phyloP scores from a whole-genome alignment of 2,329 filamentous ascomycete species.

The Alternaria gaisen region DNA sequence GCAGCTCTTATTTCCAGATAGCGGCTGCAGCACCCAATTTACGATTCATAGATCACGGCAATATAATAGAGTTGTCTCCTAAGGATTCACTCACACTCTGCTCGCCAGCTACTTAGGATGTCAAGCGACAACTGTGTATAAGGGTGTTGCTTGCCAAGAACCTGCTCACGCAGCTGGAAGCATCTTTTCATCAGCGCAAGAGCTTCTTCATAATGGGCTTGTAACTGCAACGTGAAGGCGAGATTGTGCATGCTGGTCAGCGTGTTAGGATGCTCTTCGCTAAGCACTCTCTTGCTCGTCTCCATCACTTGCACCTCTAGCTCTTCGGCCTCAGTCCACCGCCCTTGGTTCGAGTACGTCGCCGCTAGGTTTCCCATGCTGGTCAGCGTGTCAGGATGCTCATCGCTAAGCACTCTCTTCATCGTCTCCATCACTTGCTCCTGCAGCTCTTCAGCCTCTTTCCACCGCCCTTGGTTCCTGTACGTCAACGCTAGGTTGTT shows the following conservation, averaged over 20 bases:
- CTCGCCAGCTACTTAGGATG: background rate
- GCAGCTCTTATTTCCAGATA: too few relatives aligned
- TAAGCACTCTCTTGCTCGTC: slow-evolving; percentile 19
- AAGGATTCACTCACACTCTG: background rate
- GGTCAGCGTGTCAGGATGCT: slow-evolving; percentile 22
- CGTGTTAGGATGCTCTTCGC: slow-evolving; percentile 17
- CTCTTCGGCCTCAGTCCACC: slow-evolving; percentile 22
- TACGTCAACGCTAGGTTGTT: background rate
- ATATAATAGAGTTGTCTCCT: too few relatives aligned
- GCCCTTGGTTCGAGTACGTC: background rate
- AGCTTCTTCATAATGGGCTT: slow-evolving; percentile 3
- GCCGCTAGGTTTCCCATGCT: background rate
- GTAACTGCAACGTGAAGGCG: background rate
- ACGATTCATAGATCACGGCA: too few relatives aligned
- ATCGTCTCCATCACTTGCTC: slow-evolving; percentile 25
- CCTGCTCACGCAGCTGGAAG: background rate
- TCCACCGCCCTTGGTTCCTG: background rate
- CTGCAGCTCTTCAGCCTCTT: slow-evolving; percentile 23
- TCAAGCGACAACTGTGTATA: background rate
- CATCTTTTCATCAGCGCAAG: slow-evolving; percentile 6
- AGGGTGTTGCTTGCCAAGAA: slow-evolving; percentile 6
- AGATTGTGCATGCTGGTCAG: slow-evolving; percentile 15
- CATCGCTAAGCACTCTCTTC: slow-evolving; percentile 10
- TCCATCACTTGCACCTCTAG: slow-evolving; percentile 24
- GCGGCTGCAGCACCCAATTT: too few relatives aligned